Base-by-base conservation (phyloP, 768 basidiomycete species). In the Suillus clintonianus region DNA sequence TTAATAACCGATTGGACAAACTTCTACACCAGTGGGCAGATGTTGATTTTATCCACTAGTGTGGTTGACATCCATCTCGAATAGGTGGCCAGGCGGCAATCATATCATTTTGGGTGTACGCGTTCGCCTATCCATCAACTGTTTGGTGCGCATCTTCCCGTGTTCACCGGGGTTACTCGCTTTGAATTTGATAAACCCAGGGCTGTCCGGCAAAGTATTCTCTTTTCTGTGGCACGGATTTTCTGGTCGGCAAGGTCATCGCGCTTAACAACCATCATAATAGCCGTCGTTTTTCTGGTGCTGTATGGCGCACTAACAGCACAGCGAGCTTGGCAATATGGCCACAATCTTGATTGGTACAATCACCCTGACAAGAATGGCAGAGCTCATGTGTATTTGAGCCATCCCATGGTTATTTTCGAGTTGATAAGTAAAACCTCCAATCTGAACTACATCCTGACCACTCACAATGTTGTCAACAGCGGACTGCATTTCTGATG, bases 401-500 rank as follows among this genome's bases (percentile, higher is more conserved):
- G 48, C 5, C 50, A 3, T 22, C 5, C n/a, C 0, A 27, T 62
- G 43, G 22, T 4, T 42, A 50, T 67, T 36, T 24, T 61, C 15
- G 54, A 63, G 61, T 3, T 69, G 17, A 41, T 48, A 51, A 64
- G 68, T 65, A 39, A 59, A 14, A 39, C 22, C 9, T 11, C 24
- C 17, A 1, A 5, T 56, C 37, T 39, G 15, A 56, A 39, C 15
- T 9, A 56, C 15, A 56, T 39, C 15, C 36, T 27, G 37, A 39
- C 15, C 22, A 17, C 55, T 17, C 7, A 56, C 8, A 15, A 27
- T 24, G 22, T 39, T 17, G 24, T 24, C 4, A 30, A 27, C 62
- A 86, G 85, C 85, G 57, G 84, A 86, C 64, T 69, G 79, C 9
- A 6, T 84, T 27, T 77, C 85, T 0, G 85, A 85, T 64, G 27